Evolutionary conservation across 2,329 filamentous ascomycete genomes (phyloP), one percentile per base, ranked within the genome.

Genomic region (Curvularia verruculosa): DNA sequence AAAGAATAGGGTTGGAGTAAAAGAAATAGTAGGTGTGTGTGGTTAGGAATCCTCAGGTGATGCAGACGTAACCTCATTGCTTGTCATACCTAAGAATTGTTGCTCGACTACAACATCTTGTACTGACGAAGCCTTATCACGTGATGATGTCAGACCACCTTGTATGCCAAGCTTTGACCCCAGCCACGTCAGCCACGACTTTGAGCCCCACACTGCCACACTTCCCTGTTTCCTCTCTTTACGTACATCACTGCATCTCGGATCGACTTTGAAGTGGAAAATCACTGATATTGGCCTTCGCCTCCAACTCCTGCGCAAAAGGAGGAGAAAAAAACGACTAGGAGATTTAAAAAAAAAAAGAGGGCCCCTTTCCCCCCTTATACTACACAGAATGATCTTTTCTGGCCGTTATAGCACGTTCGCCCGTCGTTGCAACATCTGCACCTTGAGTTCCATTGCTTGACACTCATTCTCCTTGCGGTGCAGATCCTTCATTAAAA

Each of bases 391-490:
- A 19, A n/a, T 19, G n/a, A n/a, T 10, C 8, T n/a, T 31, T 13
- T n/a, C 49, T 19, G 5, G 18, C 24, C 29, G 9, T 45, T 54
- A 65, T 15, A 58, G 46, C 9, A 65, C 56, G 34, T 52, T 52
- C 23, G 51, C 50, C 29, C 66, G 62, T 48, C 73, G 63, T 55
- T 73, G 70, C 36, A 78, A 52, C 43, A 54, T 74, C 54, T 74
- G 70, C 39, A 77, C 56, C 58, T 67, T 76, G 29, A 69, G 68
- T 57, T 79, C 77, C 44, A 79, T 58, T 23, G 67, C 64, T 43
- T 76, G 69, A 55, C 71, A 74, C 28, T 77, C 75, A 52, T 78
- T 77, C 59, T 79, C 77, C 61, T 73, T 74, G 31, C 69, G 65
- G 49, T 76, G 70, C 55, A 79, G 56, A 43, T 78, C 75, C 54